phyloP scores from a whole-genome alignment of 139 green algal species.

The Astrephomene gubernaculifera region DNA sequence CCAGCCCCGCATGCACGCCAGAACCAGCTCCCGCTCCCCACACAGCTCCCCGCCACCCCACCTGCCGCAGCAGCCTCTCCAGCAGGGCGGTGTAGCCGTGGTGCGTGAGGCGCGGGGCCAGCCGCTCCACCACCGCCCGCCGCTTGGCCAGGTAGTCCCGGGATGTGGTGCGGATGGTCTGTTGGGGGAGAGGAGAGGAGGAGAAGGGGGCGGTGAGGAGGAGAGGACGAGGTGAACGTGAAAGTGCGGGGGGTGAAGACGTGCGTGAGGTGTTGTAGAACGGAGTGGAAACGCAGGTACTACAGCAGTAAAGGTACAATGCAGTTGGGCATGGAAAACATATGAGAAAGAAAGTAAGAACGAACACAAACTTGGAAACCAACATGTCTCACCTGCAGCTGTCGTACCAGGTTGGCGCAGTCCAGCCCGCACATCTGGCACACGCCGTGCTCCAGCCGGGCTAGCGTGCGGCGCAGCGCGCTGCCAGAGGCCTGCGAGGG shows the following conservation, averaged over 20 bases:
- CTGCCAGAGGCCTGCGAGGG: slow-evolving; percentile 42
- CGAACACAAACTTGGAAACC: too few relatives aligned
- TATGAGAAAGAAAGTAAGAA: too few relatives aligned
- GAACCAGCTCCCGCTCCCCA: too few relatives aligned
- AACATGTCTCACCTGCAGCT: slow-evolving; percentile 74
- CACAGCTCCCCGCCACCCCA: too few relatives aligned
- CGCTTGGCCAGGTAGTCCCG: slow-evolving; percentile 46
- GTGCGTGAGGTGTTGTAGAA: too few relatives aligned
- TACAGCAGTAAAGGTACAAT: too few relatives aligned
- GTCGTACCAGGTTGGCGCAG: slow-evolving; percentile 73
- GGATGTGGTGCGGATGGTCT: slow-evolving; percentile 42
- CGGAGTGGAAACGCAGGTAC: too few relatives aligned
- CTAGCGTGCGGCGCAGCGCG: slow-evolving; percentile 74
- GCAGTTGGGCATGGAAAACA: too few relatives aligned
- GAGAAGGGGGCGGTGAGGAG: not conserved
- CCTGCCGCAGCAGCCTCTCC: slow-evolving; percentile 31
- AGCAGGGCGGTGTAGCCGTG: slow-evolving; percentile 14
- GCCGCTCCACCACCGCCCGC: slow-evolving; percentile 4
- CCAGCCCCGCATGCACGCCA: too few relatives aligned
- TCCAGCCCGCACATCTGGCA: slow-evolving; percentile 79
- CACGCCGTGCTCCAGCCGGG: slow-evolving; percentile 78
- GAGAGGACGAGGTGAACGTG: not conserved
- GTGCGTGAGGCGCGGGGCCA: slow-evolving; percentile 7
- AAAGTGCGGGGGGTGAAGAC: too few relatives aligned
- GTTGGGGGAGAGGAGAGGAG: not conserved